Evolutionary conservation across 2,329 filamentous ascomycete genomes (phyloP), one percentile per base, ranked within the genome.

Genomic region (Fusarium xylarioides): DNA sequence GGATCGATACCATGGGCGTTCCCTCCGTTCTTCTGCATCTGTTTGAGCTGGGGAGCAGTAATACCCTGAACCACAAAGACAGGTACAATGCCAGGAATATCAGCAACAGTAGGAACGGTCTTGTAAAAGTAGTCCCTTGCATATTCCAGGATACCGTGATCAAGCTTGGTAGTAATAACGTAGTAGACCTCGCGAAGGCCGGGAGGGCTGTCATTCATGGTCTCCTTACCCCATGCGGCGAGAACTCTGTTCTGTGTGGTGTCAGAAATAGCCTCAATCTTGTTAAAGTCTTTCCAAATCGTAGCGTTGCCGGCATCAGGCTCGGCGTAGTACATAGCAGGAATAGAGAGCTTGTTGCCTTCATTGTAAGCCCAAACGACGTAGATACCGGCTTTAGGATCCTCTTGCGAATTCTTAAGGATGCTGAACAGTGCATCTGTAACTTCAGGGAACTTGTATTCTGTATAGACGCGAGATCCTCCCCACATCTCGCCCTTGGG

Each of bases 31-130:
- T 81, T 80, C 49, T 69, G 68, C 67, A 84, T 82, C 26, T 79
- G 63, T 9, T 78, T 74, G 11, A 81, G 79, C 67, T 83, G 76
- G 42, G 80, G 79, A 11, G 78, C 78, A 1, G 84, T 82, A 54
- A 87, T 81, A 18, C 82, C 83, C 67, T 88, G 85, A 53, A 83
- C 77, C 55, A 76, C 74, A 46, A 74, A 79, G 59, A 66, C 74
- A 7, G 82, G 81, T 7, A 77, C 37, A 0, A 78, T 70, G 6
- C 76, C 79, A 3, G 73, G 47, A 15, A 78, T 61, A 19, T 75
- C 66, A 7, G 70, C 67, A 11, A 79, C 66, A 1, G 66, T 42
- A 5, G 70, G 63, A 16, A 80, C 67, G 19, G 77, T 76, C 26
- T 75, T 68, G 56, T 62, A 77, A 26, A 63, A 75, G 10, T 71